These are phyloP conservation scores for Emergomyces orientalis DNA, from an alignment of 2,329 filamentous ascomycete genomes.

Conservation along the genomic window DNA sequence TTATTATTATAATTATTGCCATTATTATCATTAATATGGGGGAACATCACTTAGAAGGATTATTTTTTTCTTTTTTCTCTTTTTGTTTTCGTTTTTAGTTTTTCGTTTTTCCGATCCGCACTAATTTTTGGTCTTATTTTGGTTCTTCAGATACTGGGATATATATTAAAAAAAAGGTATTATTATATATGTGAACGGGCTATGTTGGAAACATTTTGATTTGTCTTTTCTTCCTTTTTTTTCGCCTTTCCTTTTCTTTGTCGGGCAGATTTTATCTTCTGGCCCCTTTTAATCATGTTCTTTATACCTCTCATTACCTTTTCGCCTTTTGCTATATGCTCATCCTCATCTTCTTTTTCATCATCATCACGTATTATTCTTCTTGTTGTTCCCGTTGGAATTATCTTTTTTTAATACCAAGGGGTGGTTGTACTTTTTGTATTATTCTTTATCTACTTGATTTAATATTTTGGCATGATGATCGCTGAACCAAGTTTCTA, in stretches of 20 bases:
- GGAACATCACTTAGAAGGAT: not conserved
- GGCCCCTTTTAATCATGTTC: not conserved
- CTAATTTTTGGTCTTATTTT: not conserved
- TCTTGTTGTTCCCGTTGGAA: not conserved
- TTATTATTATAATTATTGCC: not conserved
- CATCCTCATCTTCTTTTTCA: not conserved
- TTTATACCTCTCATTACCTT: no score
- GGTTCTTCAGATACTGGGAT: not conserved
- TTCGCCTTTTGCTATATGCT: no score
- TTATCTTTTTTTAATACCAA: not conserved
- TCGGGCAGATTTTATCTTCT: not conserved
- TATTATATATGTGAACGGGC: not conserved
- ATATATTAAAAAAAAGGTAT: not conserved
- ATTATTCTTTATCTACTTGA: not conserved
- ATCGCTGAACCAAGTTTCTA: not conserved
- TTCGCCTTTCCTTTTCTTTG: not conserved
- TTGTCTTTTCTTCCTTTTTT: not conserved
- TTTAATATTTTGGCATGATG: not conserved
- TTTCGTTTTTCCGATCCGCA: not conserved
- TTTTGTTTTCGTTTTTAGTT: not conserved
- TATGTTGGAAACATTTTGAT: not conserved
- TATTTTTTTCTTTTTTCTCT: not conserved
- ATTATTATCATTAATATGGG: not conserved
- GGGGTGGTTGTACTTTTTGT: not conserved
- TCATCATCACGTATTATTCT: not conserved